Base-by-base conservation (phyloP, 2,329 filamentous ascomycete species). In the Trichophyton schoenleinii region DNA sequence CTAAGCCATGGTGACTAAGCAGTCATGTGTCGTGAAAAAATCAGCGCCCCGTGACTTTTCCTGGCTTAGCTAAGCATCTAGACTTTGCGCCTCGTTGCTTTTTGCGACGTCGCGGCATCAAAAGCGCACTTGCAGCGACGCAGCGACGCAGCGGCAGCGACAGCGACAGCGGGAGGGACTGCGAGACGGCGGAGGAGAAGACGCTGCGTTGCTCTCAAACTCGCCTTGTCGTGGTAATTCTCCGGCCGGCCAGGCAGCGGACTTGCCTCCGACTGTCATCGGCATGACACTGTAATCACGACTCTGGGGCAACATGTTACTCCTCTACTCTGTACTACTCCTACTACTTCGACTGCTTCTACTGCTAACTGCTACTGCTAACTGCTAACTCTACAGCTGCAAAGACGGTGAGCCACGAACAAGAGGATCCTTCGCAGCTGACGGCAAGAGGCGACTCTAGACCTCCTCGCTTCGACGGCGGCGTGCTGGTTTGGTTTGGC, bases 21-120 rank as follows among this genome's bases (percentile, higher is more conserved):
- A 28, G 49, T 53, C 49, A 53, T 53, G 49, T 34, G 49, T 8
- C 18, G 49, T 53, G 49, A 53, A 53, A 34, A 53, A 53, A 53
- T n/a, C 25, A 15, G 11, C 11, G n/a, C 28, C 49, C 22, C 28
- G 49, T 53, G 49, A 53, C 49, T 31, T 53, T 53, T 22, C 20
- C 44, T 15, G 13, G 49, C 49, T 53, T 28, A 53, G 18, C 7
- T 53, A 53, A 53, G 49, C 22, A 25, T 22, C 49, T 53, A 25
- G 49, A 25, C 49, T 22, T 22, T 28, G 4, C 1, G 9, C 13
- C 5, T 34, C 18, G 8, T 34, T 53, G 13, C 22, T 34, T 53
- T 53, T n/a, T 28, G 22, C 49, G 18, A 31, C 49, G 9, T 53
- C 15, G 7, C 8, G 9, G 9, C 22, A 25, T 34, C 22, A 15